Percentiles rank a stretch among this genome's conserved stretches.
phyloP scores from a whole-genome alignment of 495 filamentous ascomycete species.

The Penicillium samsonianum region DNA sequence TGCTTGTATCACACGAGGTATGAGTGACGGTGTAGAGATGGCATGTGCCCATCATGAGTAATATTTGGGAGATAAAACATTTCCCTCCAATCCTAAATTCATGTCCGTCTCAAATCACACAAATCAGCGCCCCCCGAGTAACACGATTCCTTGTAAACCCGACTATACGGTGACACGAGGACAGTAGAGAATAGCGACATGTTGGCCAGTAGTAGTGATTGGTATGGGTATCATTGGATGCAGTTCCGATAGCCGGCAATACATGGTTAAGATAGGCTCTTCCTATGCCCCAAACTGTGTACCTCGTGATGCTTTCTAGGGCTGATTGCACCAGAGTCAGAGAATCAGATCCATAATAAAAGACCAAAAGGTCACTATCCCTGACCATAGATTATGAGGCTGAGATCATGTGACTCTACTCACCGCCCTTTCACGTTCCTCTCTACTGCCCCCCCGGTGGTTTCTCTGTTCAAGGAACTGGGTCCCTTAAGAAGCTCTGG shows the following conservation, averaged over 20 bases:
- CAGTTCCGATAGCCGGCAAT: not conserved
- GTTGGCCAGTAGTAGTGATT: not conserved
- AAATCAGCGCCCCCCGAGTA: conserved; percentile 4
- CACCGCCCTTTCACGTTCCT: conserved; percentile 39
- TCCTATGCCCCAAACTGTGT: not conserved
- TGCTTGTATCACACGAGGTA: conserved; percentile 14
- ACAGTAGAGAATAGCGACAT: conserved; percentile 6
- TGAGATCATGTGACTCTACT: conserved; percentile 37
- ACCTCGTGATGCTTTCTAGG: not conserved
- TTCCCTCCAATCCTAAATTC: conserved; percentile 10
- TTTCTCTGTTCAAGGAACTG: conserved; percentile 9
- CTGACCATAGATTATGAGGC: conserved; percentile 18
- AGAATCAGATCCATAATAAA: not conserved
- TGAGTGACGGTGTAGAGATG: conserved; percentile 11
- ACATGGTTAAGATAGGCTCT: not conserved
- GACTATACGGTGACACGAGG: conserved; percentile 19
- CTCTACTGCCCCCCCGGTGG: conserved; percentile 17
- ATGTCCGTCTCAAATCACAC: not conserved
- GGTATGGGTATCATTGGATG: not conserved
- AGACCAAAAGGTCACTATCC: not conserved
- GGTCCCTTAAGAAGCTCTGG: conserved; percentile 9
- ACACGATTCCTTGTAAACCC: conserved; percentile 10
- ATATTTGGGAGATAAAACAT: not conserved
- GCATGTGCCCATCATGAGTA: conserved; percentile 5
- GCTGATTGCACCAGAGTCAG: not conserved